These are phyloP conservation scores for Incumbomyces delicatus DNA, from an alignment of 2,329 filamentous ascomycete genomes.

Conservation along the genomic window DNA sequence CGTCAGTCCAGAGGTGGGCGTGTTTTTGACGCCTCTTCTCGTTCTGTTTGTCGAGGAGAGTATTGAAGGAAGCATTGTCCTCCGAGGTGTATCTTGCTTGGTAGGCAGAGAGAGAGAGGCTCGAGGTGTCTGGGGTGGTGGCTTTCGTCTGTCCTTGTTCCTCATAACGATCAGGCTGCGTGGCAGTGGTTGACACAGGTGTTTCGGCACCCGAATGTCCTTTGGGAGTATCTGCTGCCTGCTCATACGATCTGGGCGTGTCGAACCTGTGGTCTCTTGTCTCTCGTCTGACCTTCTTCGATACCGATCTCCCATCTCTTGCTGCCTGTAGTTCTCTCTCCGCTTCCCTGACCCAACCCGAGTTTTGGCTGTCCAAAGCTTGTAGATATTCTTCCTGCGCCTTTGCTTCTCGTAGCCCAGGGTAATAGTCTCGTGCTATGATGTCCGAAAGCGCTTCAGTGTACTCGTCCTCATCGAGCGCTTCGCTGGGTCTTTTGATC, in stretches of 20 bases:
- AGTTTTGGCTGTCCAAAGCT: slow-evolving; percentile 76
- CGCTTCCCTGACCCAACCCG: slow-evolving; percentile 76
- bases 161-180: slow-evolving; percentile 30
- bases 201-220: slow-evolving; percentile 40
- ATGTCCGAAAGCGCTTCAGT: slow-evolving; percentile 84
- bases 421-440: slow-evolving; percentile 94
- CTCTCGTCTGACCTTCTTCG: slow-evolving; percentile 20
- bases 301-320: slow-evolving; percentile 42
- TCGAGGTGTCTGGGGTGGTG: slow-evolving; percentile 53
- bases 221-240: slow-evolving; percentile 14
- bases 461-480: slow-evolving; percentile 91
- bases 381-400: slow-evolving; percentile 87
- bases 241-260: slow-evolving; percentile 1
- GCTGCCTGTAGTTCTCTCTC: slow-evolving; percentile 61
- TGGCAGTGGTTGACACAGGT: slow-evolving; percentile 38
- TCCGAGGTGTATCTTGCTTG: slow-evolving; percentile 93
- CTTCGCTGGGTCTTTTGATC: slow-evolving; percentile 78
- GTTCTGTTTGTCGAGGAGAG: slow-evolving; percentile 83
- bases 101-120: slow-evolving; percentile 73
- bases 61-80: slow-evolving; percentile 95
- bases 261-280: slow-evolving; percentile 5
- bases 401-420: slow-evolving; percentile 74
- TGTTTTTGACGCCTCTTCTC: slow-evolving; percentile 74
- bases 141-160: slow-evolving; percentile 31
- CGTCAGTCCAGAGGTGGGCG: slow-evolving; percentile 69